These are phyloP conservation scores for Persicaria tinctoria DNA, from an alignment of 148 eudicot genomes.

Conservation along the genomic window DNA sequence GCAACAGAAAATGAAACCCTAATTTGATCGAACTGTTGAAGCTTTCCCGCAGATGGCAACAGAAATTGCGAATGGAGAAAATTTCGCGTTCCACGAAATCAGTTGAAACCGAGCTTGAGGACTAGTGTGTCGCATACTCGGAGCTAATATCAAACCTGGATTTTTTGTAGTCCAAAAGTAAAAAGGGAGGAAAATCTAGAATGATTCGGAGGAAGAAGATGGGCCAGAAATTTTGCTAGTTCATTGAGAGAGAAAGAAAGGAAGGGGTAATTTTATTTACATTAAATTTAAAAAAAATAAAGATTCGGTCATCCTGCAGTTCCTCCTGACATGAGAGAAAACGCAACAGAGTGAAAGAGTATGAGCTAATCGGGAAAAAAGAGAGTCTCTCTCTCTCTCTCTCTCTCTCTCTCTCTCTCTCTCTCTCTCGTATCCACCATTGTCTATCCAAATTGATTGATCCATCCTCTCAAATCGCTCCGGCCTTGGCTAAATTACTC, in stretches of 20 bases:
- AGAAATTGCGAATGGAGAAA: not conserved
- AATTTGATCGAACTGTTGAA: not conserved
- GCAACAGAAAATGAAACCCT: not conserved
- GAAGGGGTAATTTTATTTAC: not conserved
- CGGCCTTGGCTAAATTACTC: too few species aligned
- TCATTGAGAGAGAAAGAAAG: not conserved
- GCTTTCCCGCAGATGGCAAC: not conserved
- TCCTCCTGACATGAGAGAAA: too few species aligned
- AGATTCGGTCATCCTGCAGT: too few species aligned
- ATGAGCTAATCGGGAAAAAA: too few species aligned
- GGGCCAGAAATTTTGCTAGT: not conserved
- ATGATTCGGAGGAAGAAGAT: not conserved
- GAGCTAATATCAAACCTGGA: not conserved
- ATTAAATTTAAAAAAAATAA: too few species aligned
- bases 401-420: too few species aligned
- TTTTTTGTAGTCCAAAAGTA: not conserved
- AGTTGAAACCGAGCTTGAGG: not conserved
- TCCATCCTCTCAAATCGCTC: too few species aligned
- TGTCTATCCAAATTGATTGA: too few species aligned
- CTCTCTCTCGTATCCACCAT: too few species aligned
- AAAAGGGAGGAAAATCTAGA: not conserved
- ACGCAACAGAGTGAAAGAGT: too few species aligned
- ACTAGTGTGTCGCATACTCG: not conserved
- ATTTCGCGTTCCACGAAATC: not conserved
- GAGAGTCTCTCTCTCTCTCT: too few species aligned